Evolutionary conservation across 2,329 filamentous ascomycete species (phyloP), one percentile per base, ranked within the genome.

Genomic region (Alternaria sp.): DNA sequence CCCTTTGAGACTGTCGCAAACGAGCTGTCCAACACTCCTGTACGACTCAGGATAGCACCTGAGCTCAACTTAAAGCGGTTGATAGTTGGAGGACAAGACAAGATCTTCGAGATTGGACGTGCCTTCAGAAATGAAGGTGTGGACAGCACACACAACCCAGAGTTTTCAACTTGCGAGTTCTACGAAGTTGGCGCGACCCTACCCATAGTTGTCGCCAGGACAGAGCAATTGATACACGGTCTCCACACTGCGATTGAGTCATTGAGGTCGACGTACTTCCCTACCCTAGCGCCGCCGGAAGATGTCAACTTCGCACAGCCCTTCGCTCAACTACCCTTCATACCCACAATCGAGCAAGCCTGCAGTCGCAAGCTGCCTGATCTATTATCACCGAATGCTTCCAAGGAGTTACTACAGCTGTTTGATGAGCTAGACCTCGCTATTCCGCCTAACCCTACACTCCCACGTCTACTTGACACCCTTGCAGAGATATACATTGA

Each of bases 101-200:
- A 84, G 61, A 88, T 99, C 26, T 99, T 96, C 72, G 95, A 99
- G 78, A 93, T 99, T 64, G 95, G 95, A 0, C 90, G 92, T 3
- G 88, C 88, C 11, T 99, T 99, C 78, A 87, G 95, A 41, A 99
- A 99, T 74, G 95, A 99, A 80, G 92, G 92, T 76, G 69, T 76
- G 1, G 73, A 76, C 52, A 75, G 72, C 34, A 97, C 92, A 0
- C 95, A 99, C 76, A 99, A 99, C 73, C 94, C 95, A 0, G 95
- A 99, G 74, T 99, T 98, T 79, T 95, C 91, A 42, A 98, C 92
- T 60, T 98, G 94, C 81, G 95, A 99, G 79, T 98, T 97, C 79
- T 99, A 99, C 79, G 89, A 90, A 61, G 89, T 93, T 3, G 96
- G 93, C 71, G 88, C 90, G 60, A 90, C 89, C 63, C 84, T 97